phyloP scores from a whole-genome alignment of 2,329 filamentous ascomycete species.

The Ophiostoma sp. region DNA sequence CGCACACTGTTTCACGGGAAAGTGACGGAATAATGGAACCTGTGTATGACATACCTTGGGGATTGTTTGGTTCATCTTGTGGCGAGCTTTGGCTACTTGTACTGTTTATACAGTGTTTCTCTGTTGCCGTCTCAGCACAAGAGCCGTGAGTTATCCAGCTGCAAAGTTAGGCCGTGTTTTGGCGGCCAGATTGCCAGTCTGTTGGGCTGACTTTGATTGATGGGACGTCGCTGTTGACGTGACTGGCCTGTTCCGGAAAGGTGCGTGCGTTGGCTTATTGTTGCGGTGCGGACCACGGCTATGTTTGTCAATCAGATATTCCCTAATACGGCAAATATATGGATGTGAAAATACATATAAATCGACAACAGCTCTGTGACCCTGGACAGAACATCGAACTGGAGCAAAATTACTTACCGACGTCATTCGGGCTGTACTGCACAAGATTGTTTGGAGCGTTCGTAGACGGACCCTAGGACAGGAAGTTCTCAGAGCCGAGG shows the following conservation, averaged over 20 bases:
- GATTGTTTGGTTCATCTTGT: constrained; percentile 14
- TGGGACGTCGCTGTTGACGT: constrained; percentile 1
- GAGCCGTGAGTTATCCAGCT: background rate
- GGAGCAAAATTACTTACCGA: no score
- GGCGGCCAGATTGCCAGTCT: background rate
- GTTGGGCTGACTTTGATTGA: constrained; percentile 11
- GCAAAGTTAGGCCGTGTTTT: background rate
- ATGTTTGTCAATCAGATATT: background rate
- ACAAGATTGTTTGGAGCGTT: no score
- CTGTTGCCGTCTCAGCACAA: background rate
- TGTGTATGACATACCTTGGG: constrained; percentile 15
- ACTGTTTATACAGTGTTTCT: background rate
- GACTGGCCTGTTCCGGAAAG: constrained; percentile 4
- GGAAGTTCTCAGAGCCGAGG: background rate
- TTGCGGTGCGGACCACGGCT: background rate
- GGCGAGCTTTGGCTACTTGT: background rate
- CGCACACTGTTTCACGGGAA: constrained; percentile 3
- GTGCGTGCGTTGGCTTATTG: constrained; percentile 10
- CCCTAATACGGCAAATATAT: background rate
- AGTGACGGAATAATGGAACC: background rate
- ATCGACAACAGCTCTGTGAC: no score
- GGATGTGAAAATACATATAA: background rate
- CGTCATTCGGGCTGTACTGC: no score
- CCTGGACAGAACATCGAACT: no score
- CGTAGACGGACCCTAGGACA: background rate